These are phyloP conservation scores for Mucor velutinosus DNA, from an alignment of 371 early-diverging fungal species.

Conservation along the genomic window DNA sequence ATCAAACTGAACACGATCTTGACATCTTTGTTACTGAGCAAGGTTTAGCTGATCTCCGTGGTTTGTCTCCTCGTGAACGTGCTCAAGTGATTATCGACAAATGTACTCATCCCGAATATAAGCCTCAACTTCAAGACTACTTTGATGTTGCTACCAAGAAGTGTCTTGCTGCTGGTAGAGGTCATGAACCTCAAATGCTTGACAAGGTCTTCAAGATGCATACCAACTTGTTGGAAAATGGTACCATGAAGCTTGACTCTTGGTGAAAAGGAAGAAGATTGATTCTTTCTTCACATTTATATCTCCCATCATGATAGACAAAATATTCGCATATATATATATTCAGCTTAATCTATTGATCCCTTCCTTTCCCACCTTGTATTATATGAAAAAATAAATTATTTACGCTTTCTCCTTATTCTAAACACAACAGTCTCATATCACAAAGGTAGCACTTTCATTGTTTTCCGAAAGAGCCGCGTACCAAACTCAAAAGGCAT, in stretches of 20 bases:
- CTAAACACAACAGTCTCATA: not conserved
- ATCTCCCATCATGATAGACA: not conserved
- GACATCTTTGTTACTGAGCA: conserved; percentile 58
- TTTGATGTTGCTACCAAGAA: conserved; percentile 53
- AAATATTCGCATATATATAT: not conserved
- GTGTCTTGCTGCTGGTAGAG: conserved; percentile 52
- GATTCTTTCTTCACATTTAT: not conserved
- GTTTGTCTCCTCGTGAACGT: conserved; percentile 56
- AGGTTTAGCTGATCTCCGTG: conserved; percentile 58
- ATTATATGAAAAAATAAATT: conserved; percentile 1
- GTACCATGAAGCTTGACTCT: conserved; percentile 57
- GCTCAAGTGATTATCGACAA: conserved; percentile 56
- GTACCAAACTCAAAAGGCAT: too few relatives aligned
- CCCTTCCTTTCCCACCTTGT: not conserved
- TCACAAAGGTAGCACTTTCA: too few relatives aligned
- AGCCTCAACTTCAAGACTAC: conserved; percentile 51
- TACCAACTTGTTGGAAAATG: conserved; percentile 54
- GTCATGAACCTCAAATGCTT: conserved; percentile 59
- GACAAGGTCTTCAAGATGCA: conserved; percentile 63
- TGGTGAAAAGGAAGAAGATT: conserved; percentile 39
- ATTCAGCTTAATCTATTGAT: not conserved
- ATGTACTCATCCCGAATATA: conserved; percentile 58
- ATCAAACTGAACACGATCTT: conserved; percentile 59
- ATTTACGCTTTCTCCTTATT: not conserved
- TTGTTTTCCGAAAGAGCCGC: too few relatives aligned